Evolutionary conservation across 192 early-diverging fungal species (phyloP).

Genomic region (Helicostylum pulchrum): DNA sequence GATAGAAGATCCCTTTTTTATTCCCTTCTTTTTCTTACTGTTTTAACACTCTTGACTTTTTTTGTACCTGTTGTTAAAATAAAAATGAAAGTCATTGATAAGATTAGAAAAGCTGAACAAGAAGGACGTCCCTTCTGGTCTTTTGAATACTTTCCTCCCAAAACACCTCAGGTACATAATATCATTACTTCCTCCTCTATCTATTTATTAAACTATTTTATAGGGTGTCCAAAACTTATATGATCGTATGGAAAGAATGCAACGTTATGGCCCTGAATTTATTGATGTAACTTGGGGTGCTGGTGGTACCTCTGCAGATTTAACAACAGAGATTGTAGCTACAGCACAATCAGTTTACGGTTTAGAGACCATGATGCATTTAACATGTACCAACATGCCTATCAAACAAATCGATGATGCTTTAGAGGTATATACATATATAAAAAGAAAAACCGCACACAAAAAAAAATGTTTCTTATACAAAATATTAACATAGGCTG

Average conservation of each 20-base stretch:
- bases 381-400: constrained; percentile 99
- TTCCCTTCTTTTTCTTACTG: constrained; percentile 2
- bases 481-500: constrained; percentile 41
- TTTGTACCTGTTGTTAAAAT: neutral
- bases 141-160: constrained; percentile 98
- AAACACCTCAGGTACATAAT: constrained; percentile 66
- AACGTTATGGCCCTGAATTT: constrained; percentile 86
- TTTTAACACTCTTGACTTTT: neutral
- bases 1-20: neutral
- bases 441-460: neutral
- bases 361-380: constrained; percentile 91
- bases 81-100: constrained; percentile 73
- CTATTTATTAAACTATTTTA: neutral
- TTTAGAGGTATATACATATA: constrained; percentile 51
- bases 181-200: neutral
- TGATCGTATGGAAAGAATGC: constrained; percentile 95
- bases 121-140: constrained; percentile 77
- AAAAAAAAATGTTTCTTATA: neutral
- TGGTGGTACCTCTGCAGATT: constrained; percentile 84
- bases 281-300: constrained; percentile 98
- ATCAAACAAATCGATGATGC: constrained; percentile 80
- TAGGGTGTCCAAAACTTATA: constrained; percentile 87
- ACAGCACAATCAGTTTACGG: constrained; percentile 90
- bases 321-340: constrained; percentile 83
- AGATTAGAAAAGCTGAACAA: constrained; percentile 63